Conservation (phyloP, 2,329 filamentous ascomycete genomes). For the Fusarium coffeatum region DNA sequence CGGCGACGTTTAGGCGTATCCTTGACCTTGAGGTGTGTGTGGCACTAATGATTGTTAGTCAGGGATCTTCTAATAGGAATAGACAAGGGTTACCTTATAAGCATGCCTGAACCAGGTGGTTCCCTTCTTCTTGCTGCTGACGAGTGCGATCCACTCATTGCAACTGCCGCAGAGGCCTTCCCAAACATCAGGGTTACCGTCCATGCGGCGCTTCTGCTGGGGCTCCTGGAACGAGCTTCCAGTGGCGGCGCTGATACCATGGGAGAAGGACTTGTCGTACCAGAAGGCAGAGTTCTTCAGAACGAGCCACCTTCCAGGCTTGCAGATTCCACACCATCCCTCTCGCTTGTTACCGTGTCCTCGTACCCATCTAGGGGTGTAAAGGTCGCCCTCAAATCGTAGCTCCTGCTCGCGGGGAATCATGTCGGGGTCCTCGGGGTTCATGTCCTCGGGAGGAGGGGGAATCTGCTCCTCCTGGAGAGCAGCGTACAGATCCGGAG, state of each 20-base stretch:
- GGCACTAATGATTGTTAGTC: conserved; percentile 63
- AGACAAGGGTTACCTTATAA: conserved; percentile 74
- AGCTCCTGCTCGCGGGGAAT: conserved; percentile 82
- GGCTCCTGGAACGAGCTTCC: conserved; percentile 83
- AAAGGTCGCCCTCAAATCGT: conserved; percentile 83
- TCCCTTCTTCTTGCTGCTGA: conserved; percentile 91
- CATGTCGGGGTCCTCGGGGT: conserved; percentile 79
- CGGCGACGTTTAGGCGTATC: conserved; percentile 75
- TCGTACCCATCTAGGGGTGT: conserved; percentile 85
- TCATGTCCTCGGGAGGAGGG: conserved; percentile 84
- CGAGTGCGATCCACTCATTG: conserved; percentile 82
- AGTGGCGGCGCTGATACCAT: conserved; percentile 85
- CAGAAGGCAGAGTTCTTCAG: conserved; percentile 92
- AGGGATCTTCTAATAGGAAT: not conserved
- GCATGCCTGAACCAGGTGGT: conserved; percentile 92
- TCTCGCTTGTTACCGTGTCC: conserved; percentile 89
- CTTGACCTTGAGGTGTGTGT: conserved; percentile 77
- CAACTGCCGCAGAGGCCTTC: conserved; percentile 83
- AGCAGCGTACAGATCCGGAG: conserved; percentile 80
- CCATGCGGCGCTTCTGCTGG: conserved; percentile 78
- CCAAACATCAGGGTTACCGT: conserved; percentile 84
- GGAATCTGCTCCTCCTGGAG: conserved; percentile 78
- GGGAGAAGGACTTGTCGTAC: conserved; percentile 93
- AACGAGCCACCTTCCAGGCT: conserved; percentile 85
- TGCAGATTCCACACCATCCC: conserved; percentile 91